phyloP scores from a whole-genome alignment of 371 early-diverging fungal genomes.

The Smittium mucronatum region DNA sequence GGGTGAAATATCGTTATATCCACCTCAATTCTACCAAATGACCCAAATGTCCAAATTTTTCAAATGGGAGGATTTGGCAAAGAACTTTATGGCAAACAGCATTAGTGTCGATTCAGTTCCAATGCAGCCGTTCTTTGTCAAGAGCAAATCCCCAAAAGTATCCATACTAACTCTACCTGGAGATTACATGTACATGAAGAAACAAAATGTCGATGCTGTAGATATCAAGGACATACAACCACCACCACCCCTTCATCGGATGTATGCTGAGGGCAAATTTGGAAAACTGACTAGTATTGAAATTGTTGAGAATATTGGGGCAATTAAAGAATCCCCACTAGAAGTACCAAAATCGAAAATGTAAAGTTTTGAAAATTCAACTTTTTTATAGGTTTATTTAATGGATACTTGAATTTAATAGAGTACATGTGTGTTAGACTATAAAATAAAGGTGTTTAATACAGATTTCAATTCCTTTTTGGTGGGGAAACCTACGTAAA shows the following conservation, averaged over 20 bases:
- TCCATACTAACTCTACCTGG: neutral
- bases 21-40: constrained; percentile 56
- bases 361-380: no score
- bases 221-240: neutral
- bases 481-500: constrained; percentile 5
- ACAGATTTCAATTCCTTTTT: constrained; percentile 5
- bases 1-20: constrained; percentile 34
- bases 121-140: neutral
- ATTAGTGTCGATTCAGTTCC: neutral
- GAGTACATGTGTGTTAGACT: no score
- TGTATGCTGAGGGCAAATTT: neutral
- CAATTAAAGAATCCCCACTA: neutral
- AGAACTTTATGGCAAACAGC: neutral
- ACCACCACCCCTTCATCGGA: neutral
- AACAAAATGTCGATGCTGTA: neutral
- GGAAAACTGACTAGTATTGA: neutral
- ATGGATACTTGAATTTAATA: no score
- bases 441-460: no score
- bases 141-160: neutral
- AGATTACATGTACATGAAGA: neutral
- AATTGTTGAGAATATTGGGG: constrained; percentile 1
- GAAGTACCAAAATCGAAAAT: neutral
- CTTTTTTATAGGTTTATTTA: no score
- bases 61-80: constrained; percentile 25
- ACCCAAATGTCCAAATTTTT: constrained; percentile 24